Percentiles rank a stretch among this genome's conserved stretches.
phyloP scores from a whole-genome alignment of 495 filamentous ascomycete genomes.

The Neurospora sp. region DNA sequence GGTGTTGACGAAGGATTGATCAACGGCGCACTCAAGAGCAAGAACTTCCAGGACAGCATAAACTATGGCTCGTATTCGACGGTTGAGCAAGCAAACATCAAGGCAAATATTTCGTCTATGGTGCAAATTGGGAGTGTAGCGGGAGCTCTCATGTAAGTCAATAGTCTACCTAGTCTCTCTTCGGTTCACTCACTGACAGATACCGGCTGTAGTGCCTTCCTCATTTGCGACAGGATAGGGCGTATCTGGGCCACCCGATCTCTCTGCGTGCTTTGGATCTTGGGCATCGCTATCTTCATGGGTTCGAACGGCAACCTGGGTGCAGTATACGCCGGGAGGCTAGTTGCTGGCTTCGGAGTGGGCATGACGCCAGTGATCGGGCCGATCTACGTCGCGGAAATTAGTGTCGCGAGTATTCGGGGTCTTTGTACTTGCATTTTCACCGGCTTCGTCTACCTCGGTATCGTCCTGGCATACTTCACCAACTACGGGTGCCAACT shows the following conservation, averaged over 20 bases:
- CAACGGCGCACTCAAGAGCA: slow-evolving; percentile 53
- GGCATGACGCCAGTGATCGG: slow-evolving; percentile 59
- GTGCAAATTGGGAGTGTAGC: slow-evolving; percentile 60
- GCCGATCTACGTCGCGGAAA: slow-evolving; percentile 50
- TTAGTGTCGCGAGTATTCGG: slow-evolving; percentile 4
- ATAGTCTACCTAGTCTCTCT: neutral
- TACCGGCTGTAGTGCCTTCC: slow-evolving; percentile 38
- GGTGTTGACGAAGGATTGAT: slow-evolving; percentile 70
- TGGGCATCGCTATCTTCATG: slow-evolving; percentile 62
- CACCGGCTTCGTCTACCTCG: slow-evolving; percentile 52
- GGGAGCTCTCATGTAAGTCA: slow-evolving; percentile 50
- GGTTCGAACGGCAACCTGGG: slow-evolving; percentile 48
- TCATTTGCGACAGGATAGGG: slow-evolving; percentile 57
- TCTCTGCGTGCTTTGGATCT: slow-evolving; percentile 55
- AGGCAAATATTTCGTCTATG: slow-evolving; percentile 63
- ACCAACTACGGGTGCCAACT: slow-evolving; percentile 49
- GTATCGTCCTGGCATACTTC: slow-evolving; percentile 52
- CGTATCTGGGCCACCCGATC: slow-evolving; percentile 61
- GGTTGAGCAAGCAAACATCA: slow-evolving; percentile 49
- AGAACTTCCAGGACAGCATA: slow-evolving; percentile 51
- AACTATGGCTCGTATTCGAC: slow-evolving; percentile 42
- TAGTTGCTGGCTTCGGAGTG: slow-evolving; percentile 59
- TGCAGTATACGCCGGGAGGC: slow-evolving; percentile 55
- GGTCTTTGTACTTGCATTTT: slow-evolving; percentile 43
- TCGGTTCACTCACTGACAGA: neutral